A percentile compares a stretch with the other conserved stretches of the same genome.
Evolutionary conservation across 2,329 filamentous ascomycete genomes (phyloP).

Genomic region (Colletotrichum somersetense): DNA sequence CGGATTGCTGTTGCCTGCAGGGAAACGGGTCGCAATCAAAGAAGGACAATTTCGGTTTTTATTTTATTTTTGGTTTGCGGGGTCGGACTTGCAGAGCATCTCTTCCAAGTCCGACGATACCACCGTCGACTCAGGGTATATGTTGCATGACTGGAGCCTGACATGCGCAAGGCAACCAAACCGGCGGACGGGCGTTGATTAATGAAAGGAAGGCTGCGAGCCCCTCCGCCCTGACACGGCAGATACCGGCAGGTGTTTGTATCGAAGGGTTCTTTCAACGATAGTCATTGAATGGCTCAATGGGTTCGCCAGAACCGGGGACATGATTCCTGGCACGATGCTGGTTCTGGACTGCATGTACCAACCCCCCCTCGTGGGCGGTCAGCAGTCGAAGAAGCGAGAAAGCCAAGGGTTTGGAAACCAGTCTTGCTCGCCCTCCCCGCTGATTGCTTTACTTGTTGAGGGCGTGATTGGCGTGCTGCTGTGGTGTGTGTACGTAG

Average conservation of each 20-base stretch:
- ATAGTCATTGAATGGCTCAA: background rate
- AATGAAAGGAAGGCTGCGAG: too few species aligned
- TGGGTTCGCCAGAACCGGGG: background rate
- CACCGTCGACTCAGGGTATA: background rate
- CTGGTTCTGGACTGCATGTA: conserved; percentile 13
- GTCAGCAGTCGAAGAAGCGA: background rate
- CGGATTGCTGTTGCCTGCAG: conserved; percentile 18
- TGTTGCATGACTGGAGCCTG: too few species aligned
- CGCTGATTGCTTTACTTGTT: conserved; percentile 9
- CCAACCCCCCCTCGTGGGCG: background rate
- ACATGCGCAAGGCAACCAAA: too few species aligned
- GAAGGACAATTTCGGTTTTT: background rate
- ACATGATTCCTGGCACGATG: background rate
- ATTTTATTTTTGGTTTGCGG: background rate
- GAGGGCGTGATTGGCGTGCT: conserved; percentile 22
- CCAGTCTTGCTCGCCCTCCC: background rate
- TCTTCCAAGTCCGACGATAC: background rate
- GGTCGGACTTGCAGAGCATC: conserved; percentile 5
- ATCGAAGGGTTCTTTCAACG: conserved; percentile 28
- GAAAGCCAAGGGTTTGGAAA: conserved; percentile 28
- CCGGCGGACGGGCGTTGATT: too few species aligned
- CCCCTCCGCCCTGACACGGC: too few species aligned
- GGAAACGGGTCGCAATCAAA: background rate
- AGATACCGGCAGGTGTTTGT: background rate
- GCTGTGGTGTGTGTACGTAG: conserved; percentile 9